Evolutionary conservation across 495 filamentous ascomycete genomes (phyloP).

Genomic region (Hypoxylon cercidicola): DNA sequence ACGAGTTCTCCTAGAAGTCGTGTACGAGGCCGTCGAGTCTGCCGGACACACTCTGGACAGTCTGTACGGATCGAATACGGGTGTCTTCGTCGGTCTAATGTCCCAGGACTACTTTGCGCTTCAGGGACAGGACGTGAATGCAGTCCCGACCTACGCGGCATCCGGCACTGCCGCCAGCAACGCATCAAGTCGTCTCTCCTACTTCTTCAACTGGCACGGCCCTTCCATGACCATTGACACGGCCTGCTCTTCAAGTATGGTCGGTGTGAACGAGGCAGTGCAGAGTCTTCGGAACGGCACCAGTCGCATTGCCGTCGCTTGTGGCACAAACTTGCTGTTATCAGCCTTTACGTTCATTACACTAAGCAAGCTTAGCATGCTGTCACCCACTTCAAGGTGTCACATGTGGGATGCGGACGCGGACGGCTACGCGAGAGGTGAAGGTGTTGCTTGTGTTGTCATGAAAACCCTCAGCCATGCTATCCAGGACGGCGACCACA

Average conservation of each 20-base stretch:
- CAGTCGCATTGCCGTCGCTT: constrained; percentile 51
- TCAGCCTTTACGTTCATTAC: constrained; percentile 1
- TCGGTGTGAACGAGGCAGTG: constrained; percentile 62
- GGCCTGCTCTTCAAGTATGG: constrained; percentile 63
- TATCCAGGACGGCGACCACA: constrained; percentile 51
- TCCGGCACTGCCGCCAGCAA: constrained; percentile 40
- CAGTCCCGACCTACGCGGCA: constrained; percentile 1
- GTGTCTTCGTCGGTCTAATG: constrained; percentile 53
- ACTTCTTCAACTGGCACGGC: constrained; percentile 58
- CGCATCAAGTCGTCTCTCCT: constrained; percentile 61
- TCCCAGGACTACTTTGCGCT: constrained; percentile 1
- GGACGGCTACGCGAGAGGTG: constrained; percentile 71
- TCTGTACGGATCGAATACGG: constrained; percentile 47
- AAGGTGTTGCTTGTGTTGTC: constrained; percentile 60
- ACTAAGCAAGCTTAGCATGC: constrained; percentile 23
- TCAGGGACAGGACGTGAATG: background rate
- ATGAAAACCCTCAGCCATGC: constrained; percentile 62
- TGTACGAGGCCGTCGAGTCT: constrained; percentile 54
- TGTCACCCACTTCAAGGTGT: constrained; percentile 44
- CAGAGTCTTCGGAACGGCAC: constrained; percentile 56
- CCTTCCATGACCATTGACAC: constrained; percentile 59
- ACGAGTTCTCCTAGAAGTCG: constrained; percentile 51
- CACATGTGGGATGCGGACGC: constrained; percentile 60
- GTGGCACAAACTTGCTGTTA: constrained; percentile 13
- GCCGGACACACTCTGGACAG: constrained; percentile 46